These are phyloP conservation scores for Podospora comata DNA, from an alignment of 495 filamentous ascomycete species.

Conservation along the genomic window DNA sequence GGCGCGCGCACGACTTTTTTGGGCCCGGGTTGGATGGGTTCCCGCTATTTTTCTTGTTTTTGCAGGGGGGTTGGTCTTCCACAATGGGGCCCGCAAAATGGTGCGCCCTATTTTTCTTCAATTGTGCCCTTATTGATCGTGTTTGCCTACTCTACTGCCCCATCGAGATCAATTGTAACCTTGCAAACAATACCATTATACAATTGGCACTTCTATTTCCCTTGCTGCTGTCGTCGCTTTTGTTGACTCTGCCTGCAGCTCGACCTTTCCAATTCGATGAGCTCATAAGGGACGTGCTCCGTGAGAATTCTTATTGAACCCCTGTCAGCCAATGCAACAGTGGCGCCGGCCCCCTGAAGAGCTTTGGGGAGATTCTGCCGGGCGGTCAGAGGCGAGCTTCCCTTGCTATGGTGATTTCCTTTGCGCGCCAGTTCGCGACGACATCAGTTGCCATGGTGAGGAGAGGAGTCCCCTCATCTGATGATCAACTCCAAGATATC, in stretches of 20 bases:
- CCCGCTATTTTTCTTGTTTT: slow-evolving; percentile 10
- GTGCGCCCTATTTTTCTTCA: neutral
- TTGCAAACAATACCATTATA: neutral
- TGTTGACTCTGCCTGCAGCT: neutral
- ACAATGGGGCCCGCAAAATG: neutral
- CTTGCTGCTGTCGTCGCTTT: neutral
- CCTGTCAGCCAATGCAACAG: slow-evolving; percentile 8
- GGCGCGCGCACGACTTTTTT: slow-evolving; percentile 9
- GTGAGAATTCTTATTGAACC: slow-evolving; percentile 11
- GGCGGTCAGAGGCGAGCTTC: slow-evolving; percentile 16
- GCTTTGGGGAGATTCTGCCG: slow-evolving; percentile 16
- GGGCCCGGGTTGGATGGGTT: neutral
- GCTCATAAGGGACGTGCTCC: slow-evolving; percentile 13
- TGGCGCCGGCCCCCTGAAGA: neutral
- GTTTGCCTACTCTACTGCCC: neutral
- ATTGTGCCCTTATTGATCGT: neutral
- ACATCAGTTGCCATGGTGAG: neutral
- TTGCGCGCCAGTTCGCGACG: neutral
- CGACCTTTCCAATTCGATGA: slow-evolving; percentile 9
- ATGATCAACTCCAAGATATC: neutral
- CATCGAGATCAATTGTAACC: neutral
- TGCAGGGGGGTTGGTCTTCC: slow-evolving; percentile 5
- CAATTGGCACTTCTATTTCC: neutral
- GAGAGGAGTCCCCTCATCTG: neutral
- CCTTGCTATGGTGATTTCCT: neutral